Percentiles rank a stretch among this genome's conserved stretches.
Conservation (phyloP, 495 filamentous ascomycete species). For the Penicillium canariense region DNA sequence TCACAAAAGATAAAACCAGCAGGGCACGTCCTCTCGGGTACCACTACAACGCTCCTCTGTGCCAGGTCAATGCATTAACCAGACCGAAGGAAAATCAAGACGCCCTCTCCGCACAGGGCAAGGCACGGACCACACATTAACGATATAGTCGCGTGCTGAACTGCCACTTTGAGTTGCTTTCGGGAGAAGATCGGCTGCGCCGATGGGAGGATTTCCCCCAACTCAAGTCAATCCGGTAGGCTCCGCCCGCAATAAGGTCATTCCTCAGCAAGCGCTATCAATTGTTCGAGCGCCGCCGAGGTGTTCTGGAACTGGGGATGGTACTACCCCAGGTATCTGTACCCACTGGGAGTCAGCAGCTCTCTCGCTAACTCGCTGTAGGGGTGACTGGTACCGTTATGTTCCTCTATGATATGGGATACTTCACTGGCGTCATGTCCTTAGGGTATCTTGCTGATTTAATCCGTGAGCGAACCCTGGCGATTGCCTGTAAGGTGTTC, state of each 20-base stretch:
- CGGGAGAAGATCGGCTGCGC: background rate
- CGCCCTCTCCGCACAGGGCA: background rate
- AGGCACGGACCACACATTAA: background rate
- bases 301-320: background rate
- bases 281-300: background rate
- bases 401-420: conserved; percentile 58
- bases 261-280: background rate
- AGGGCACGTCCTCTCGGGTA: too few species aligned
- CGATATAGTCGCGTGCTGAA: background rate
- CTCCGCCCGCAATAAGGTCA: background rate
- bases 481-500: conserved; percentile 66
- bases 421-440: conserved; percentile 58
- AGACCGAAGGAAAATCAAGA: too few species aligned
- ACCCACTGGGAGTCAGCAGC: background rate
- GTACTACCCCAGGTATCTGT: background rate
- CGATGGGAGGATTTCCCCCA: background rate
- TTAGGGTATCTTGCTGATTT: conserved; percentile 70
- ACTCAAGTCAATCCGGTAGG: background rate
- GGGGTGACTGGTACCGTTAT: conserved; percentile 28
- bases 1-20: too few species aligned
- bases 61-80: too few species aligned
- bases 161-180: background rate
- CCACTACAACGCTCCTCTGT: too few species aligned
- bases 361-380: background rate
- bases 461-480: conserved; percentile 67